These are phyloP conservation scores for Solanum chiquidenum DNA, from an alignment of 257 asterid species.

Conservation along the genomic window DNA sequence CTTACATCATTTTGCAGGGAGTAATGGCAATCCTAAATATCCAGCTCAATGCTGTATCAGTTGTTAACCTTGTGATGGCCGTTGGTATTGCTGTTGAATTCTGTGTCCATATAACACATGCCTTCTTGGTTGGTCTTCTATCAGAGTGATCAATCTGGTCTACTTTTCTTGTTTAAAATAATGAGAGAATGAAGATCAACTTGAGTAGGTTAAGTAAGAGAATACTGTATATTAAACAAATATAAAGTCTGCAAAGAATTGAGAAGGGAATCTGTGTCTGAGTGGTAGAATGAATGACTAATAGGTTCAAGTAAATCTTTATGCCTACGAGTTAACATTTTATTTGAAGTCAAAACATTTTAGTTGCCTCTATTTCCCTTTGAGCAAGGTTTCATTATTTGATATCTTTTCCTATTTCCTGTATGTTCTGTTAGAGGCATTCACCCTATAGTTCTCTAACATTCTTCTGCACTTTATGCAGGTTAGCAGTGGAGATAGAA, in stretches of 20 bases:
- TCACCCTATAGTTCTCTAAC: neutral
- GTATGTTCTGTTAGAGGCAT: neutral
- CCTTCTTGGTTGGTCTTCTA: constrained; percentile 71
- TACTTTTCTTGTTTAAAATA: neutral
- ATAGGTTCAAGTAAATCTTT: neutral
- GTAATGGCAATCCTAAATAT: constrained; percentile 81
- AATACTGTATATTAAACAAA: neutral
- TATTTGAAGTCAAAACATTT: neutral
- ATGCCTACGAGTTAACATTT: neutral
- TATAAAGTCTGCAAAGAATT: neutral
- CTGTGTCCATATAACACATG: constrained; percentile 94
- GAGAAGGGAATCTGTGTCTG: neutral
- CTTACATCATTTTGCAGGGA: constrained; percentile 46
- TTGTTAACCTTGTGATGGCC: constrained; percentile 95
- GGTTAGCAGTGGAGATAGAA: constrained; percentile 87
- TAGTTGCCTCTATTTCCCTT: neutral
- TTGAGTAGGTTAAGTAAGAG: neutral
- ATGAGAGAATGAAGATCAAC: neutral
- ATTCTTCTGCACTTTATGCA: constrained; percentile 8
- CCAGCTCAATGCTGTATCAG: constrained; percentile 91
- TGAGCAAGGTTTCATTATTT: neutral
- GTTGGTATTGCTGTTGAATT: constrained; percentile 97
- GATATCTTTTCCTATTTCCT: neutral
- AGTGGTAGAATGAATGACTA: neutral
- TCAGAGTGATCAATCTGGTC: neutral